Evolutionary conservation across 1,139 yeast species (phyloP).

Genomic region (Geotrichum reessii): DNA sequence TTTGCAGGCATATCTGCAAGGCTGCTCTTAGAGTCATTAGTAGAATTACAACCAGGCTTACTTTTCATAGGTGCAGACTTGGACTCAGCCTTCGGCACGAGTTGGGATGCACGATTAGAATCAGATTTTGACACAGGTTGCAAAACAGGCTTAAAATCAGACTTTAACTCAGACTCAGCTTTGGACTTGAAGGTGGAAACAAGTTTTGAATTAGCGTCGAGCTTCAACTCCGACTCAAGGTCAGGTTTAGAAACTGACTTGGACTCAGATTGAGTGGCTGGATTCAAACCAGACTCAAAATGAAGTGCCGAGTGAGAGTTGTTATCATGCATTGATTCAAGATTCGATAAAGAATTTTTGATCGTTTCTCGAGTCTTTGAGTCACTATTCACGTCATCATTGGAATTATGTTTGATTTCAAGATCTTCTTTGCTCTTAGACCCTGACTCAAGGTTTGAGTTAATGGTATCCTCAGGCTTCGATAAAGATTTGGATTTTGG

Average conservation of each 20-base stretch:
- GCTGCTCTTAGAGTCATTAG: not conserved
- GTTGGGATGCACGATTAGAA: not conserved
- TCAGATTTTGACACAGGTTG: not conserved
- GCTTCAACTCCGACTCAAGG: not conserved
- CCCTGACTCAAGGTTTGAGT: no score
- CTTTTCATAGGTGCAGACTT: not conserved
- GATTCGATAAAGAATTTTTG: not conserved
- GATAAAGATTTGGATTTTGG: not conserved
- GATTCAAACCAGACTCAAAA: not conserved
- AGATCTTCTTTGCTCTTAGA: not conserved
- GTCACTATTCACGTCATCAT: not conserved
- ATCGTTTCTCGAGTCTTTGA: not conserved
- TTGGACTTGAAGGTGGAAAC: not conserved
- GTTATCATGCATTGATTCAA: not conserved
- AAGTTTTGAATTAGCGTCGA: not conserved
- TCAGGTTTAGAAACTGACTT: not conserved
- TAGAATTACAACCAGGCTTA: not conserved
- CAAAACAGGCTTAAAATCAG: not conserved
- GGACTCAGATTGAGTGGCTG: not conserved
- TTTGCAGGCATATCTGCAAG: not conserved
- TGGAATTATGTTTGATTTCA: not conserved
- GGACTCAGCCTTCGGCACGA: not conserved
- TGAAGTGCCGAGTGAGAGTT: not conserved
- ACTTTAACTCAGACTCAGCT: not conserved
- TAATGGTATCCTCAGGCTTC: no score